Evolutionary conservation across 495 filamentous ascomycete genomes (phyloP), one percentile per base, ranked within the genome.

Genomic region (Penicillium steckii): DNA sequence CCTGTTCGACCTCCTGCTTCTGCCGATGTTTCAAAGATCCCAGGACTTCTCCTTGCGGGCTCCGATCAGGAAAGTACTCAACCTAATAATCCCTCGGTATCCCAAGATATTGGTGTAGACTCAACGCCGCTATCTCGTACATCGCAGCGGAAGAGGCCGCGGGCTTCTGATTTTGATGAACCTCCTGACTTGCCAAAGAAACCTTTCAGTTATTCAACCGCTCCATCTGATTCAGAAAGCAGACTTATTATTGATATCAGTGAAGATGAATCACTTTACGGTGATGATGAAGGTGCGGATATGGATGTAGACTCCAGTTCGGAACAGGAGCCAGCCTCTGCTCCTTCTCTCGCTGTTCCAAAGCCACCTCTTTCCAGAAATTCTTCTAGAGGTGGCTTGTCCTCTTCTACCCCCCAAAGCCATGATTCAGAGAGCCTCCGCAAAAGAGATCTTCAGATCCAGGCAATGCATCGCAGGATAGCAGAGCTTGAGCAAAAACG

Each of bases 151-250:
- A 96, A 96, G 67, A 85, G 92, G 18, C 90, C 89, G n/a, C 87
- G 88, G 37, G 91, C 91, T 29, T 80, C 89, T 12, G 91, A 95
- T 62, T 92, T 95, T 37, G 82, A 83, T 52, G 72, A 82, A 55
- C 47, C 72, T 44, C 44, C 72, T 17, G 60, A 70, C 13, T 64
- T 76, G n/a, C 60, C 76, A 24, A 94, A 89, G 61, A 82, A 84
- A 44, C 78, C 81, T 13, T 87, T 86, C 53, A 81, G 77, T 26
- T 79, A 68, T 3, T 59, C 60, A 13, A 51, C 49, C 6, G 57
- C 49, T 21, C 45, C 55, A 10, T 27, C 32, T 13, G 30, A 48
- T 26, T 41, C 52, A 4, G 60, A 65, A 10, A 60, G 64, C 27
- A 72, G 66, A 44, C 67, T 81, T 7, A 61, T 80, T 23, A 96